These are phyloP conservation scores for Suhomyces chickasaworum DNA, from an alignment of 1,139 yeast genomes.

Conservation along the genomic window DNA sequence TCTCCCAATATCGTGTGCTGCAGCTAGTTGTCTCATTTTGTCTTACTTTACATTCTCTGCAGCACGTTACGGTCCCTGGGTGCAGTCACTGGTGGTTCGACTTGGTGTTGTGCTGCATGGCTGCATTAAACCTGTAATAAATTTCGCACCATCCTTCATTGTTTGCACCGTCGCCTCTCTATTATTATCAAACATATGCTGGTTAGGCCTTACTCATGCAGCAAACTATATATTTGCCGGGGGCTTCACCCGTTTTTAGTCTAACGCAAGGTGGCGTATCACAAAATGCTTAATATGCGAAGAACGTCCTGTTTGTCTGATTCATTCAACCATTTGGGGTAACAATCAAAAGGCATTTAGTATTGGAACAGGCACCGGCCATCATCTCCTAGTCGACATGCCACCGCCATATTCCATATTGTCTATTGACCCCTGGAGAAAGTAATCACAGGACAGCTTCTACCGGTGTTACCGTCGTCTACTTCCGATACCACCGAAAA, in stretches of 20 bases:
- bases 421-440: neutral
- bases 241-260: conserved; percentile 3
- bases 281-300: neutral
- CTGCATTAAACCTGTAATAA: neutral
- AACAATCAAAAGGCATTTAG: neutral
- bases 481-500: no score
- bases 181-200: neutral
- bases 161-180: neutral
- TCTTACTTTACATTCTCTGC: neutral
- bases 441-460: no score
- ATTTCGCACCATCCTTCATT: neutral
- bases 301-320: neutral
- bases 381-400: neutral
- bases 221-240: neutral
- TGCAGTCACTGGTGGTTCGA: neutral
- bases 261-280: conserved; percentile 1
- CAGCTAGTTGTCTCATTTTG: neutral
- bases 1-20: neutral
- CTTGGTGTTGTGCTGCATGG: neutral
- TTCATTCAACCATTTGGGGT: neutral
- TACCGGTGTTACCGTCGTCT: no score
- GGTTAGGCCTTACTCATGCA: neutral
- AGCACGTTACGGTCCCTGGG: conserved; percentile 4
- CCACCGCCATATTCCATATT: no score
- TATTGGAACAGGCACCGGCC: neutral